Evolutionary conservation across 1,139 yeast species (phyloP).

Genomic region (Kluyveromyces sp.): DNA sequence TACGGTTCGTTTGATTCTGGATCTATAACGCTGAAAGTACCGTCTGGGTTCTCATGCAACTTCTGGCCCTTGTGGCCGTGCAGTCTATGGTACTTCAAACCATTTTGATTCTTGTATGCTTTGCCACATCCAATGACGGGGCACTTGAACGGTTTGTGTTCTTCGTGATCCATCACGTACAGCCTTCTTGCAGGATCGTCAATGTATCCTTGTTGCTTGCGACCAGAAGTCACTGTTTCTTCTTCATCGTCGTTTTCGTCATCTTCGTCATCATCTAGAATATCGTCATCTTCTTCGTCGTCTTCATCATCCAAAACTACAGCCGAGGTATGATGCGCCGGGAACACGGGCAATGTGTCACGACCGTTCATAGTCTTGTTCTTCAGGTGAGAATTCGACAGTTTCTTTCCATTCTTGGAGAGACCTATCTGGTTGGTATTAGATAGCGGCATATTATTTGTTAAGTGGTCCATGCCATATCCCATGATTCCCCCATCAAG

Average conservation of each 20-base stretch:
- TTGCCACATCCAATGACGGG: slow-evolving; percentile 98
- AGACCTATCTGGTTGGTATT: slow-evolving; percentile 2
- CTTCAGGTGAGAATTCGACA: not conserved
- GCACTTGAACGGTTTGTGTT: slow-evolving; percentile 92
- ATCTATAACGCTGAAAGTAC: slow-evolving; percentile 85
- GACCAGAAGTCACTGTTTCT: slow-evolving; percentile 15
- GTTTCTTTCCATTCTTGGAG: slow-evolving; percentile 3
- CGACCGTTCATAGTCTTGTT: slow-evolving; percentile 1
- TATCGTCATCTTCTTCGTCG: slow-evolving; percentile 34
- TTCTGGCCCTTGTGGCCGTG: slow-evolving; percentile 98
- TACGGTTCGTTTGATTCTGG: slow-evolving; percentile 89
- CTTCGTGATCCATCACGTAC: slow-evolving; percentile 86
- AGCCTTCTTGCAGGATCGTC: slow-evolving; percentile 93
- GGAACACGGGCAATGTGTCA: slow-evolving; percentile 5
- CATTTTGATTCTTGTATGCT: slow-evolving; percentile 95
- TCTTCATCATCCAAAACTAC: slow-evolving; percentile 27
- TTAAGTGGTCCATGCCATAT: slow-evolving; percentile 2
- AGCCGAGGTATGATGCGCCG: slow-evolving; percentile 21
- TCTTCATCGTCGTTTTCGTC: slow-evolving; percentile 30
- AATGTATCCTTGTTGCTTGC: slow-evolving; percentile 52
- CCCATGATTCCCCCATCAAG: slow-evolving; percentile 4
- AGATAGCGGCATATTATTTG: slow-evolving; percentile 2
- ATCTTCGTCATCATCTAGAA: slow-evolving; percentile 32
- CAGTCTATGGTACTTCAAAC: slow-evolving; percentile 86
- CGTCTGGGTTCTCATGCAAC: slow-evolving; percentile 84